Evolutionary conservation across 176 grass and related monocot genomes (phyloP).

Genomic region (Cocos nucifera): DNA sequence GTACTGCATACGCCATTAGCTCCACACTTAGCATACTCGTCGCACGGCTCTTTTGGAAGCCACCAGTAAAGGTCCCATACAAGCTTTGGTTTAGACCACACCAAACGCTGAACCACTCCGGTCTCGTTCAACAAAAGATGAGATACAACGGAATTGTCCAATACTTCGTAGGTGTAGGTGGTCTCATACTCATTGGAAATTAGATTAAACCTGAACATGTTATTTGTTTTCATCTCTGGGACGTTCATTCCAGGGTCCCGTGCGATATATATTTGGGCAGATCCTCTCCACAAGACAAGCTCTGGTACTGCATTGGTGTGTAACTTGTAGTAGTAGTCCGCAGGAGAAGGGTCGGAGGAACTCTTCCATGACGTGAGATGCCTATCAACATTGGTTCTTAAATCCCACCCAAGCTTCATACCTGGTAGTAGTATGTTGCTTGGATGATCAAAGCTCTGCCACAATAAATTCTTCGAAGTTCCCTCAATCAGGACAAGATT

Average conservation of each 20-base stretch:
- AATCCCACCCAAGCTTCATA: constrained; percentile 45
- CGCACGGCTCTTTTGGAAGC: constrained; percentile 41
- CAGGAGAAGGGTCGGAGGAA: constrained; percentile 30
- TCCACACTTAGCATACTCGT: constrained; percentile 31
- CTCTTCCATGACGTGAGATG: constrained; percentile 46
- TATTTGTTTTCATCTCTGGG: constrained; percentile 10
- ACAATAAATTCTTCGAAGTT: neutral
- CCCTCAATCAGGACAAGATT: constrained; percentile 36
- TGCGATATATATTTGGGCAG: constrained; percentile 8
- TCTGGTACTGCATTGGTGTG: constrained; percentile 20
- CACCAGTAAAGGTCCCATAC: constrained; percentile 29
- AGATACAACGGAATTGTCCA: neutral
- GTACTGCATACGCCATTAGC: constrained; percentile 38
- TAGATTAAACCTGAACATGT: constrained; percentile 23
- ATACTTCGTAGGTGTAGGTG: constrained; percentile 35
- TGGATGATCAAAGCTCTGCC: constrained; percentile 42
- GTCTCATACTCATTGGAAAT: constrained; percentile 10
- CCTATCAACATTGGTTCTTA: constrained; percentile 6
- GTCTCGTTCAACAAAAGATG: neutral
- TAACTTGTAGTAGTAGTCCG: constrained; percentile 27
- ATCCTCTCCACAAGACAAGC: constrained; percentile 23
- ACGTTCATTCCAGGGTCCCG: constrained; percentile 43
- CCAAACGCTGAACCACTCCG: constrained; percentile 8
- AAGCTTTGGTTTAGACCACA: constrained; percentile 2
- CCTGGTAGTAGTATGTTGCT: constrained; percentile 33